Conservation (phyloP, 306 rosid species). For the Argentina anserina region DNA sequence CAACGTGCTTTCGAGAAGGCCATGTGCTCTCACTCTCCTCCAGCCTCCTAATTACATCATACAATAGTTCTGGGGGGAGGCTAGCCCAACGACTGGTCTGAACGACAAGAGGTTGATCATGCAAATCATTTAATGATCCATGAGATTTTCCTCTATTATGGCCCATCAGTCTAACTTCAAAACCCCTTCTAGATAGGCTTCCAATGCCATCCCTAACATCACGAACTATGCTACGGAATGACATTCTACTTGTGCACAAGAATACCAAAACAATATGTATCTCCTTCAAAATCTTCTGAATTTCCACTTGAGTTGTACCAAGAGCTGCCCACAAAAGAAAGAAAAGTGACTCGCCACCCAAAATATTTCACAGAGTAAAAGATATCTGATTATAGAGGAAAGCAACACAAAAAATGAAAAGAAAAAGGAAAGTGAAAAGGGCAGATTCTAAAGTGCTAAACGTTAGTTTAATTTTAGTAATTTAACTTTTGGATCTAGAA, state of each 20-base stretch:
- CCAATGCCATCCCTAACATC: constrained; percentile 87
- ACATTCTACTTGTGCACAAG: constrained; percentile 47
- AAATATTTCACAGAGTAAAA: not conserved
- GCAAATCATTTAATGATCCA: constrained; percentile 69
- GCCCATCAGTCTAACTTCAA: constrained; percentile 65
- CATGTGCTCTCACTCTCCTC: constrained; percentile 82
- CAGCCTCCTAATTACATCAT: constrained; percentile 70
- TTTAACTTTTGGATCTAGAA: not conserved
- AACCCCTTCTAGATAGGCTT: constrained; percentile 78
- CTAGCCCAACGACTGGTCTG: constrained; percentile 84
- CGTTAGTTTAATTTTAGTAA: constrained; percentile 2
- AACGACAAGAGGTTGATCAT: constrained; percentile 55
- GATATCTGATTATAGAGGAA: not conserved
- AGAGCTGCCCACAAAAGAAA: constrained; percentile 34
- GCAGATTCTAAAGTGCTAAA: constrained; percentile 16
- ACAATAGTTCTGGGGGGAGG: constrained; percentile 72
- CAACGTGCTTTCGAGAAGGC: constrained; percentile 81
- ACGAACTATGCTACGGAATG: constrained; percentile 89
- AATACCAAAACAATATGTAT: constrained; percentile 17
- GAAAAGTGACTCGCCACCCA: constrained; percentile 10
- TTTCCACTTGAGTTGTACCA: constrained; percentile 25
- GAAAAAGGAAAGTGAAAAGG: constrained; percentile 14
- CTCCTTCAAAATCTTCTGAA: constrained; percentile 25
- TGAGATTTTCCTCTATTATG: constrained; percentile 78
- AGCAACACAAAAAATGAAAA: not conserved